These are phyloP conservation scores for Rhododendron ovatum DNA, from an alignment of 148 eudicot species.

Conservation along the genomic window DNA sequence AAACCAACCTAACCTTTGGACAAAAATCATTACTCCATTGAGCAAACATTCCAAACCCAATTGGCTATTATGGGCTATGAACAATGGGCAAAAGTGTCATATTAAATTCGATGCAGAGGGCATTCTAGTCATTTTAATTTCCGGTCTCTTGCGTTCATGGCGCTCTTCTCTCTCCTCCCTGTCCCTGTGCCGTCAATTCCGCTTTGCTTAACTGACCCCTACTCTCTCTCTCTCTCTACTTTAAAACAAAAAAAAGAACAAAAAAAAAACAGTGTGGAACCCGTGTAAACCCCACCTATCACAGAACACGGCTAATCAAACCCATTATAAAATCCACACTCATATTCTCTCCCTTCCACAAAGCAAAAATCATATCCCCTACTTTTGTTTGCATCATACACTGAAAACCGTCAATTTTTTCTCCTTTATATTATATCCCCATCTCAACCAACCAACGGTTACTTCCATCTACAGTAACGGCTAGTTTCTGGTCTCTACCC, in stretches of 20 bases:
- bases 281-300: neutral
- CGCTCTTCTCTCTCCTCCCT: neutral
- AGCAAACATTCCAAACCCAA: no score
- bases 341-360: neutral
- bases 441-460: constrained; percentile 6
- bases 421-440: neutral
- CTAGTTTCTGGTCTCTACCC: neutral
- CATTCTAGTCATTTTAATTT: neutral
- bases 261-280: neutral
- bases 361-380: neutral
- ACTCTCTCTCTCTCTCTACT: neutral
- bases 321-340: neutral
- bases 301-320: constrained; percentile 5
- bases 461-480: constrained; percentile 12
- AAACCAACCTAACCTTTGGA: no score
- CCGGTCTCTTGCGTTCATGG: neutral
- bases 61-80: neutral
- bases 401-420: neutral
- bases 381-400: neutral
- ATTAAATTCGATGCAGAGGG: neutral
- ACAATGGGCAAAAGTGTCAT: neutral
- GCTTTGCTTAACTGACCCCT: neutral
- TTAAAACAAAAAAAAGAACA: neutral
- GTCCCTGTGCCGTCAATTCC: neutral
- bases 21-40: no score